Conservation (phyloP, 2,329 filamentous ascomycete species). For the Blumeriella jaapii region DNA sequence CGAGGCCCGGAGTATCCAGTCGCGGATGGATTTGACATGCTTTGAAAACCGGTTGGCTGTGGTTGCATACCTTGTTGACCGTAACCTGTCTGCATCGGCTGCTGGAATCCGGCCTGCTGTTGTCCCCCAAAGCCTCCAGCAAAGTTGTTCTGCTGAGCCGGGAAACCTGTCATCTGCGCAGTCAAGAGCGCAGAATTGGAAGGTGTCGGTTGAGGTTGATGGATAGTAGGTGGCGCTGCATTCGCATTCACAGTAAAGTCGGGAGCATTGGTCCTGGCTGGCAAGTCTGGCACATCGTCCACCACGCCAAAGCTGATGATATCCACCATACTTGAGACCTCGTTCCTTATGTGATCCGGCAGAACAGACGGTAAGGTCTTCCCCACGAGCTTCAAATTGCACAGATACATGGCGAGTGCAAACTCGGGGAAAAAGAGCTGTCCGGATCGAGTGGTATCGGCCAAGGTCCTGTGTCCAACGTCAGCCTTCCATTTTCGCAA, state of each 20-base stretch:
- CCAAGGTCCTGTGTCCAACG: slow-evolving; percentile 55
- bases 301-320: slow-evolving; percentile 92
- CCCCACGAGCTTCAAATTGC: slow-evolving; percentile 83
- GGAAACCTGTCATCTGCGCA: slow-evolving; percentile 59
- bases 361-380: slow-evolving; percentile 65
- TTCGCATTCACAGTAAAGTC: slow-evolving; percentile 51
- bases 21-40: slow-evolving; percentile 55
- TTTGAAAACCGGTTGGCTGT: slow-evolving; percentile 60
- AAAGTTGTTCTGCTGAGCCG: slow-evolving; percentile 35
- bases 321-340: slow-evolving; percentile 98
- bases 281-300: slow-evolving; percentile 52
- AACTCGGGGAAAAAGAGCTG: slow-evolving; percentile 97
- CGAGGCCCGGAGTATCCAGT: slow-evolving; percentile 72
- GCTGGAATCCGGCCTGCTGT: slow-evolving; percentile 33
- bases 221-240: slow-evolving; percentile 41
- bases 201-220: slow-evolving; percentile 63
- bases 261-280: slow-evolving; percentile 51
- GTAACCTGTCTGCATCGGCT: slow-evolving; percentile 42
- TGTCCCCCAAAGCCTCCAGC: slow-evolving; percentile 33
- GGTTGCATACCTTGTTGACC: slow-evolving; percentile 46
- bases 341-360: slow-evolving; percentile 83
- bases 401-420: slow-evolving; percentile 94
- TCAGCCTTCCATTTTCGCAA: slow-evolving; percentile 15
- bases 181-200: slow-evolving; percentile 58
- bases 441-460: slow-evolving; percentile 91